These are phyloP conservation scores for Cercis canadensis DNA, from an alignment of 306 rosid species.

Conservation along the genomic window DNA sequence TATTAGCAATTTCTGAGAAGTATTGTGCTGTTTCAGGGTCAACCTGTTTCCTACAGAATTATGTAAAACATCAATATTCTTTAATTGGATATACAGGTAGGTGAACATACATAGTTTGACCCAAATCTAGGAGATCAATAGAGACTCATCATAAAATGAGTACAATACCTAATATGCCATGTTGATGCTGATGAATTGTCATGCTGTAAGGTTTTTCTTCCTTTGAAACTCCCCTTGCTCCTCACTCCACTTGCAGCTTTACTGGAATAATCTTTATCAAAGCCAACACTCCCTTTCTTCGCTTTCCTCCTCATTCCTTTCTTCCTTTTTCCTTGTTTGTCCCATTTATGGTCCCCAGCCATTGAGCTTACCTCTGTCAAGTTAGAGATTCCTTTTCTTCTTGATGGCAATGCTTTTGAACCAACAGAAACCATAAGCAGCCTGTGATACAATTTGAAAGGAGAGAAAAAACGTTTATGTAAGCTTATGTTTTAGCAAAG, in stretches of 20 bases:
- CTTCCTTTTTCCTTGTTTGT: conserved; percentile 42
- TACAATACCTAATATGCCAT: conserved; percentile 59
- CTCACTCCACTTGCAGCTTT: conserved; percentile 31
- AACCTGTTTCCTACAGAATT: conserved; percentile 71
- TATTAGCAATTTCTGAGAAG: conserved; percentile 78
- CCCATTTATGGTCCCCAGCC: conserved; percentile 50
- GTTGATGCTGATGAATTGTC: conserved; percentile 28
- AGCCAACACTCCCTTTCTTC: conserved; percentile 38
- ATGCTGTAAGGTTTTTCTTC: conserved; percentile 30
- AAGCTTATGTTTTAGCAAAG: neutral
- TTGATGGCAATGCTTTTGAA: conserved; percentile 56
- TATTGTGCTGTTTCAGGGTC: conserved; percentile 78
- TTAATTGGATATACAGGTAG: neutral
- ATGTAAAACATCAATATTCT: conserved; percentile 21
- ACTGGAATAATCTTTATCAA: conserved; percentile 35
- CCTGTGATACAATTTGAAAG: conserved; percentile 22
- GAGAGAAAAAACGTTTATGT: neutral
- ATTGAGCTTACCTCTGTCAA: conserved; percentile 37
- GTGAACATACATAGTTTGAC: neutral
- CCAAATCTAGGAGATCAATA: neutral
- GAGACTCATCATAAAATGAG: neutral
- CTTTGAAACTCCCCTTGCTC: conserved; percentile 19
- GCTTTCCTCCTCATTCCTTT: conserved; percentile 52
- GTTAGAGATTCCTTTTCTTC: conserved; percentile 31
- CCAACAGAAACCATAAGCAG: conserved; percentile 56